phyloP scores from a whole-genome alignment of 768 basidiomycete genomes.

The Scleroderma citrinum region DNA sequence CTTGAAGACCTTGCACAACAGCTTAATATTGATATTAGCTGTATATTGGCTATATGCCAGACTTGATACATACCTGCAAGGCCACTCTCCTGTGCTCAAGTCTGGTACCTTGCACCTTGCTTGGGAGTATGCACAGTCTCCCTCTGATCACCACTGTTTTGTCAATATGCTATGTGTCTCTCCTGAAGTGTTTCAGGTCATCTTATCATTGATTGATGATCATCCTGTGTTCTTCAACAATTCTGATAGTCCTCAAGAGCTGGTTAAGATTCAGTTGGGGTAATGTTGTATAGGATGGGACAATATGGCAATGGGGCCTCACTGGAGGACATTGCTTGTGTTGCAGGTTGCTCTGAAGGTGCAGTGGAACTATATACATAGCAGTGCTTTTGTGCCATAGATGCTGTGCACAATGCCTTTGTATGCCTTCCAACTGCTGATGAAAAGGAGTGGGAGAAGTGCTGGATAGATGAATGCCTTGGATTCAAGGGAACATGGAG shows the following conservation, averaged over 20 bases:
- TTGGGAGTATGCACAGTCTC: constrained; percentile 11
- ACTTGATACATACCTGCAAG: background rate
- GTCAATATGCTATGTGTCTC: background rate
- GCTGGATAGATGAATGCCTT: constrained; percentile 29
- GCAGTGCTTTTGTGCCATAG: constrained; percentile 26
- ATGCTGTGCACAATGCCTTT: constrained; percentile 27
- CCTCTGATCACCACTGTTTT: constrained; percentile 2
- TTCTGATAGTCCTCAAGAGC: background rate
- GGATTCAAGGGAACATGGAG: constrained; percentile 28
- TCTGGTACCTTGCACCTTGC: constrained; percentile 3
- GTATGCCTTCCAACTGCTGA: constrained; percentile 21
- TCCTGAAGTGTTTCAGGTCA: background rate
- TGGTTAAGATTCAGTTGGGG: constrained; percentile 17
- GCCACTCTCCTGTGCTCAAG: constrained; percentile 1
- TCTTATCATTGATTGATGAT: background rate
- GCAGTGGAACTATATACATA: constrained; percentile 23
- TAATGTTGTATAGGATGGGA: constrained; percentile 24
- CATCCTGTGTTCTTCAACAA: background rate
- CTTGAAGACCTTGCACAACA: background rate
- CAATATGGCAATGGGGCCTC: constrained; percentile 28
- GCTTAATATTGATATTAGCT: constrained; percentile 2
- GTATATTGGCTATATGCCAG: constrained; percentile 1
- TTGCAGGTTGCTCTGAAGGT: constrained; percentile 11
- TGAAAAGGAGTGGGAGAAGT: constrained; percentile 32
- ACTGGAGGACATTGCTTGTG: constrained; percentile 24